These are phyloP conservation scores for Exophiala phaeomuriformis DNA, from an alignment of 2,329 filamentous ascomycete genomes.

Conservation along the genomic window DNA sequence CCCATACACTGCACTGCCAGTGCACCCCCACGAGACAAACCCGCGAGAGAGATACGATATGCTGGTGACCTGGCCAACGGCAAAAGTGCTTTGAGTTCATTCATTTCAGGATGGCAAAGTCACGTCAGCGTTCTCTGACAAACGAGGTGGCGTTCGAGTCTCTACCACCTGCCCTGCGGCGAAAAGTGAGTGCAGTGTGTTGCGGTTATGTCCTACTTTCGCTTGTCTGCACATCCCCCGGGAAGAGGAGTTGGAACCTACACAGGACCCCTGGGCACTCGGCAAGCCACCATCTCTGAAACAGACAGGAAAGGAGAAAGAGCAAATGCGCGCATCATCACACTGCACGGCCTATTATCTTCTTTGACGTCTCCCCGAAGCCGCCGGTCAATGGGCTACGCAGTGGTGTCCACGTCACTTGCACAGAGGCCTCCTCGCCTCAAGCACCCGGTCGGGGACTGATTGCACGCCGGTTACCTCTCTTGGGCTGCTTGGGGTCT, in stretches of 20 bases:
- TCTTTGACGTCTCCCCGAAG: not conserved
- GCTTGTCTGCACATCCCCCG: not conserved
- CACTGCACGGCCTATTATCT: not conserved
- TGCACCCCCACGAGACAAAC: not conserved
- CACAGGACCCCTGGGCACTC: not conserved
- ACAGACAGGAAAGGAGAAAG: not conserved
- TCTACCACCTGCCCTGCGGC: conserved; percentile 49
- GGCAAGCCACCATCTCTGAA: not conserved
- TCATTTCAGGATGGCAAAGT: conserved; percentile 12
- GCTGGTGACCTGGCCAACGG: not conserved
- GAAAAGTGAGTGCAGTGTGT: conserved; percentile 46
- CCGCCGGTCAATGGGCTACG: not conserved
- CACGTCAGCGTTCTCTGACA: conserved; percentile 11
- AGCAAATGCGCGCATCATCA: not conserved
- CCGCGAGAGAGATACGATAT: not conserved
- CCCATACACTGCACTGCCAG: too few relatives aligned
- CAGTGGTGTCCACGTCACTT: not conserved
- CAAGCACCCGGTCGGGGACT: not conserved
- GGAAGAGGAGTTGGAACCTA: not conserved
- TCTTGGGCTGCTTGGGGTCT: conserved; percentile 9
- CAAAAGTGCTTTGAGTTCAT: not conserved
- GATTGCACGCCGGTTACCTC: not conserved
- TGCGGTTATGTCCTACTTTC: conserved; percentile 9
- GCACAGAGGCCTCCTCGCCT: not conserved
- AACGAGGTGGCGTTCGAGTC: conserved; percentile 41